Conservation (phyloP, 1,284 basidiomycete genomes). For the Marasmius fiardii region DNA sequence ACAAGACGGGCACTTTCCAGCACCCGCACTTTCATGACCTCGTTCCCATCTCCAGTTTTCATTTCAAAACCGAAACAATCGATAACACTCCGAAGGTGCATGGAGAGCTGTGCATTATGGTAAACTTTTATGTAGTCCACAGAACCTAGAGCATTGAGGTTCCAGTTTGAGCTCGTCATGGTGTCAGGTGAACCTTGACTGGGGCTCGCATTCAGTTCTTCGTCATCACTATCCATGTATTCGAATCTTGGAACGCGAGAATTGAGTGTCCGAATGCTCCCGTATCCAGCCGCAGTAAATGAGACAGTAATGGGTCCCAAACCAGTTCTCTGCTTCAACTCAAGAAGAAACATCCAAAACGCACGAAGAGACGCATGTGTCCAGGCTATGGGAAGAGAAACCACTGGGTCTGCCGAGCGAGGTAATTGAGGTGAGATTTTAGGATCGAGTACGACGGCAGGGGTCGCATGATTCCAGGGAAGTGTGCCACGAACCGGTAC, state of each 20-base stretch:
- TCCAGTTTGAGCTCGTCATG: background rate
- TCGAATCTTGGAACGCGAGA: background rate
- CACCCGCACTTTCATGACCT: constrained; percentile 25
- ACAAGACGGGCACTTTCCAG: constrained; percentile 37
- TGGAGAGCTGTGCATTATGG: constrained; percentile 47
- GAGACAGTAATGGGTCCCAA: constrained; percentile 51
- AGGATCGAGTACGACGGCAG: constrained; percentile 36
- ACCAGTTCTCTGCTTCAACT: constrained; percentile 32
- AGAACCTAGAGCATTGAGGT: background rate
- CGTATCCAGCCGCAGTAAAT: constrained; percentile 36
- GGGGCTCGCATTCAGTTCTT: background rate
- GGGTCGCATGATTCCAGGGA: constrained; percentile 47
- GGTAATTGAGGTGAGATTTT: constrained; percentile 17
- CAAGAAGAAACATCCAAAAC: constrained; percentile 53
- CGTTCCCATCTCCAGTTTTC: constrained; percentile 8
- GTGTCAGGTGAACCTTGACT: background rate
- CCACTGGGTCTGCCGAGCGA: constrained; percentile 13
- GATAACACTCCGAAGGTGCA: constrained; percentile 47
- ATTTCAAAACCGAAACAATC: constrained; percentile 44
- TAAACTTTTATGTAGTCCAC: constrained; percentile 60
- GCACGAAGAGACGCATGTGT: constrained; percentile 37
- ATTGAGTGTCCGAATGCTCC: background rate
- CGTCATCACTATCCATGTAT: background rate
- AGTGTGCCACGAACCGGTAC: constrained; percentile 55
- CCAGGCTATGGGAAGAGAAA: constrained; percentile 39